phyloP scores from a whole-genome alignment of 306 rosid genomes.

The Argentina anserina region DNA sequence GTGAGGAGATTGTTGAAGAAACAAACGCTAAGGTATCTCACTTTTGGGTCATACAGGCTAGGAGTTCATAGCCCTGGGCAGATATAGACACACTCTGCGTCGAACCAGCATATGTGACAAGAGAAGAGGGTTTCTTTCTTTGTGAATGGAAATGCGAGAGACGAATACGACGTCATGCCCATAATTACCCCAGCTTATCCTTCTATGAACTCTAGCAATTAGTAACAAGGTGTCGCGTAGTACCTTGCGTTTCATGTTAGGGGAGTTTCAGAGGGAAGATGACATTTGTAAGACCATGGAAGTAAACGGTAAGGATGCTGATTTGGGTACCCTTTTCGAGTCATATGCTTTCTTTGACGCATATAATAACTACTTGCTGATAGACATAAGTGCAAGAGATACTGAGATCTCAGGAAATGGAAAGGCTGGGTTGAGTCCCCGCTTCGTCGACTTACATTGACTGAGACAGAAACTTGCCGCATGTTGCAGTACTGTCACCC shows the following conservation, averaged over 20 bases:
- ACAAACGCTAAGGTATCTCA: constrained; percentile 96
- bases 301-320: constrained; percentile 42
- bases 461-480: constrained; percentile 65
- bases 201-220: constrained; percentile 83
- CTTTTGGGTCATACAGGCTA: constrained; percentile 85
- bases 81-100: constrained; percentile 95
- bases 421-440: constrained; percentile 99
- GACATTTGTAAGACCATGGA: constrained; percentile 94
- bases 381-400: constrained; percentile 61
- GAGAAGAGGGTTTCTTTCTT: constrained; percentile 96
- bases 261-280: constrained; percentile 83
- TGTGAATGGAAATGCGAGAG: constrained; percentile 75
- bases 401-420: constrained; percentile 84
- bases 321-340: constrained; percentile 91
- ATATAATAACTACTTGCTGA: constrained; percentile 71
- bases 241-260: constrained; percentile 76
- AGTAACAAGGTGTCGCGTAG: constrained; percentile 73
- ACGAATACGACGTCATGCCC: constrained; percentile 82
- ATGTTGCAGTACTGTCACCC: constrained; percentile 92
- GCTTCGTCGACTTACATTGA: constrained; percentile 76
- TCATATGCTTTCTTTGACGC: constrained; percentile 71
- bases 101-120: constrained; percentile 87
- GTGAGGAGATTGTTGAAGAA: constrained; percentile 80
- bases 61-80: constrained; percentile 99
- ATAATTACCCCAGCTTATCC: constrained; percentile 98